Evolutionary conservation across 1,284 basidiomycete genomes (phyloP).

Genomic region (Puccinia hordei): DNA sequence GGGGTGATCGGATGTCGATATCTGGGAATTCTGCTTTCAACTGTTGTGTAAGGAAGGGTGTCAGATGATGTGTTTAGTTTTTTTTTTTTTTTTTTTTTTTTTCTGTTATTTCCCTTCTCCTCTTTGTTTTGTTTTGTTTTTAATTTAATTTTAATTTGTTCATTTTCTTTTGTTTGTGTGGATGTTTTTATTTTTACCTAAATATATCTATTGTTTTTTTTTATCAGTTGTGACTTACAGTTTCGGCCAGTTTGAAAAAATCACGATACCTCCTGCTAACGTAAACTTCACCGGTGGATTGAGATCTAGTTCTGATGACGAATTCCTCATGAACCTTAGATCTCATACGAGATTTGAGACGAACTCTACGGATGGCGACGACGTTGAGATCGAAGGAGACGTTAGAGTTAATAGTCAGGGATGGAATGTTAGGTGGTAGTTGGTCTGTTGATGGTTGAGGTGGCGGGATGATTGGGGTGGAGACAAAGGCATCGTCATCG

Average conservation of each 20-base stretch:
- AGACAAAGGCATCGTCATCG: constrained; percentile 66
- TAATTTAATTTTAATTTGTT: too few relatives aligned
- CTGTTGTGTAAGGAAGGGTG: constrained; percentile 62
- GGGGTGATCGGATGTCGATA: constrained; percentile 74
- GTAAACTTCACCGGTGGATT: constrained; percentile 67
- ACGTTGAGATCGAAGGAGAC: constrained; percentile 82
- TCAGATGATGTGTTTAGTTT: not conserved
- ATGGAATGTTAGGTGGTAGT: constrained; percentile 9
- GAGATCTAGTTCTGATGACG: constrained; percentile 76
- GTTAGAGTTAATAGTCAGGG: not conserved
- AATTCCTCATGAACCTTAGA: constrained; percentile 92
- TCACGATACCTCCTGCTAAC: constrained; percentile 94
- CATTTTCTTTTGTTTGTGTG: too few relatives aligned
- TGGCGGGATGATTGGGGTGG: constrained; percentile 68
- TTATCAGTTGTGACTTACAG: constrained; percentile 66
- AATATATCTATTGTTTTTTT: too few relatives aligned
- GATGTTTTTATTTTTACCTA: too few relatives aligned
- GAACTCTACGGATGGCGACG: constrained; percentile 75
- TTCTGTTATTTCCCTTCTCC: too few relatives aligned
- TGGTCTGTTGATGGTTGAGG: constrained; percentile 55
- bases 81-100: too few relatives aligned
- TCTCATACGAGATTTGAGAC: constrained; percentile 78
- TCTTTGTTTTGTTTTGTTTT: too few relatives aligned
- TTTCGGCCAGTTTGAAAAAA: constrained; percentile 79
- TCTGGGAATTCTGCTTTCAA: constrained; percentile 80